Conservation (phyloP, 345 rosid genomes). For the Gossypium arboreum region DNA sequence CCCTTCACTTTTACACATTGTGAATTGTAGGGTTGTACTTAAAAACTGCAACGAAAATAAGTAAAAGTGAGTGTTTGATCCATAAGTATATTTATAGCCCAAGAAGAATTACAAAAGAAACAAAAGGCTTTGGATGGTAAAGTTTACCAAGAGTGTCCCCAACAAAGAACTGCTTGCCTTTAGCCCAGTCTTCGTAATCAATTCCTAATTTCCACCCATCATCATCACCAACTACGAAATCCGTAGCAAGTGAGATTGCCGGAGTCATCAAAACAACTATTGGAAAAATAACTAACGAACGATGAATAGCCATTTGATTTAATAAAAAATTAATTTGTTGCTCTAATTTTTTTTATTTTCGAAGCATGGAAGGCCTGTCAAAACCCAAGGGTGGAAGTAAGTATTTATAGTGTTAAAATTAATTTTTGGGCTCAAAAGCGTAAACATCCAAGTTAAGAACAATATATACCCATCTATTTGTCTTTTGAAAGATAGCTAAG, state of each 20-base stretch:
- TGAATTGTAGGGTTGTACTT: background rate
- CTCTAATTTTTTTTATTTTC: no score
- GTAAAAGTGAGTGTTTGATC: background rate
- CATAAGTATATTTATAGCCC: background rate
- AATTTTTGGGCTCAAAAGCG: no score
- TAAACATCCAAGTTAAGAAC: no score
- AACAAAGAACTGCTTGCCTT: background rate
- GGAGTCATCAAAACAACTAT: background rate
- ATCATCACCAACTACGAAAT: background rate
- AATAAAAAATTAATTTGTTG: no score
- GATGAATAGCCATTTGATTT: background rate
- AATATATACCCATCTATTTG: no score
- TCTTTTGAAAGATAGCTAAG: no score
- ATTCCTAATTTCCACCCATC: background rate
- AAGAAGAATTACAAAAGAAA: background rate
- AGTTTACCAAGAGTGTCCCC: background rate
- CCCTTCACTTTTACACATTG: background rate
- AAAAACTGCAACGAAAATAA: background rate
- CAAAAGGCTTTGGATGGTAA: no score
- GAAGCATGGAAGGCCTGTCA: no score
- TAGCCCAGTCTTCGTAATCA: background rate
- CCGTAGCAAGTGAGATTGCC: background rate
- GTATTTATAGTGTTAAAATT: no score
- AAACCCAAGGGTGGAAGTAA: no score
- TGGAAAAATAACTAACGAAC: background rate